These are phyloP conservation scores for Breviolum minutum DNA, from an alignment of 73 alveolate species.

Conservation along the genomic window DNA sequence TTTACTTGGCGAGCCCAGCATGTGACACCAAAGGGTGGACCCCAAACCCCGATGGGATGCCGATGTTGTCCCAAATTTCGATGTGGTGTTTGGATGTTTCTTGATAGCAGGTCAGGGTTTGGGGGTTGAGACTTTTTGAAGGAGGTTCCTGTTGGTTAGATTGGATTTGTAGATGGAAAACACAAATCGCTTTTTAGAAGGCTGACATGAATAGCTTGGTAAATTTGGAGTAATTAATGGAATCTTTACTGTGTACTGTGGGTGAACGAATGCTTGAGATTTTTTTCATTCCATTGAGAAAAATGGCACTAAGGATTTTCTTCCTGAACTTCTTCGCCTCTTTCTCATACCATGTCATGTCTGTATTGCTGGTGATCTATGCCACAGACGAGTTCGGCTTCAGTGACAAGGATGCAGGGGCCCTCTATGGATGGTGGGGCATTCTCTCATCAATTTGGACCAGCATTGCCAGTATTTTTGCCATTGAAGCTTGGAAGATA, in stretches of 20 bases:
- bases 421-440: slow-evolving; percentile 93
- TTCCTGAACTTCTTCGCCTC: slow-evolving; percentile 89
- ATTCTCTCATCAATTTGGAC: slow-evolving; percentile 92
- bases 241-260: background rate
- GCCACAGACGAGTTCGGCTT: slow-evolving; percentile 91
- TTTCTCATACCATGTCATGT: slow-evolving; percentile 79
- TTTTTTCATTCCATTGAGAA: background rate
- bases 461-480: slow-evolving; percentile 61
- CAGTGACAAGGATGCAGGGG: slow-evolving; percentile 79
- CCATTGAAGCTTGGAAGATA: slow-evolving; percentile 40
- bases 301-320: slow-evolving; percentile 24
- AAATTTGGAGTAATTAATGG: background rate
- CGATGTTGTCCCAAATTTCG: slow-evolving; percentile 52
- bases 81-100: slow-evolving; percentile 51
- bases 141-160: no score
- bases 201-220: background rate
- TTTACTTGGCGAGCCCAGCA: background rate
- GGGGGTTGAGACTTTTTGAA: no score
- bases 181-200: no score
- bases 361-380: slow-evolving; percentile 73
- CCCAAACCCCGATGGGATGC: background rate
- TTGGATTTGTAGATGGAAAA: no score
- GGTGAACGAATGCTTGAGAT: background rate
- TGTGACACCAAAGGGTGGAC: background rate
- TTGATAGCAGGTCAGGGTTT: background rate